These are phyloP conservation scores for Colletotrichum cereale DNA, from an alignment of 2,329 filamentous ascomycete species.

Conservation along the genomic window DNA sequence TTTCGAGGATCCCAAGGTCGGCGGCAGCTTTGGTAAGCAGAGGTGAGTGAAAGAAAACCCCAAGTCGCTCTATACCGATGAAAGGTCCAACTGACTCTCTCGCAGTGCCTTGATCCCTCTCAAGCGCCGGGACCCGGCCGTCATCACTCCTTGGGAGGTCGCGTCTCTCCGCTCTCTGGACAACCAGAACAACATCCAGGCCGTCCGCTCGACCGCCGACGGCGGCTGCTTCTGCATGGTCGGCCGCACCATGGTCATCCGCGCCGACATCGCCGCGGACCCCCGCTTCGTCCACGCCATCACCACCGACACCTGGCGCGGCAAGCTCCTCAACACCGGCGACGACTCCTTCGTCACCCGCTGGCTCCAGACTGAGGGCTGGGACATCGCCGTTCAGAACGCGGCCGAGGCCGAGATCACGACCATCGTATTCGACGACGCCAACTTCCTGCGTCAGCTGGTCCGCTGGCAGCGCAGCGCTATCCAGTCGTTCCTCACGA, in stretches of 20 bases:
- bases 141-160: slow-evolving; percentile 47
- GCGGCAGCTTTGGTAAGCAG: slow-evolving; percentile 44
- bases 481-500: slow-evolving; percentile 19
- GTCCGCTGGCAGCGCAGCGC: slow-evolving; percentile 45
- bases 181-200: slow-evolving; percentile 40
- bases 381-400: slow-evolving; percentile 46
- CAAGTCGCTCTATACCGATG: neutral
- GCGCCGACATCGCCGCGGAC: slow-evolving; percentile 43
- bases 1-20: slow-evolving; percentile 45
- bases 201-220: slow-evolving; percentile 43
- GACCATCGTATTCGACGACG: slow-evolving; percentile 43
- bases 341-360: slow-evolving; percentile 48
- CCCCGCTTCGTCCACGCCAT: slow-evolving; percentile 44
- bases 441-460: slow-evolving; percentile 42
- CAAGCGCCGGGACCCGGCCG: slow-evolving; percentile 36
- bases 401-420: slow-evolving; percentile 43
- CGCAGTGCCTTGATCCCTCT: slow-evolving; percentile 42
- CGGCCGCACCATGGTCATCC: slow-evolving; percentile 47
- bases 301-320: slow-evolving; percentile 43
- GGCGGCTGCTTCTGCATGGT: slow-evolving; percentile 46
- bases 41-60: slow-evolving; percentile 9
- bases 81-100: neutral
- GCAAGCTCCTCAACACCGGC: slow-evolving; percentile 43
- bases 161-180: slow-evolving; percentile 45
- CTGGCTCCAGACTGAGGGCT: slow-evolving; percentile 45